These are phyloP conservation scores for Solanum chacoense DNA, from an alignment of 305 asterid genomes.

Conservation along the genomic window DNA sequence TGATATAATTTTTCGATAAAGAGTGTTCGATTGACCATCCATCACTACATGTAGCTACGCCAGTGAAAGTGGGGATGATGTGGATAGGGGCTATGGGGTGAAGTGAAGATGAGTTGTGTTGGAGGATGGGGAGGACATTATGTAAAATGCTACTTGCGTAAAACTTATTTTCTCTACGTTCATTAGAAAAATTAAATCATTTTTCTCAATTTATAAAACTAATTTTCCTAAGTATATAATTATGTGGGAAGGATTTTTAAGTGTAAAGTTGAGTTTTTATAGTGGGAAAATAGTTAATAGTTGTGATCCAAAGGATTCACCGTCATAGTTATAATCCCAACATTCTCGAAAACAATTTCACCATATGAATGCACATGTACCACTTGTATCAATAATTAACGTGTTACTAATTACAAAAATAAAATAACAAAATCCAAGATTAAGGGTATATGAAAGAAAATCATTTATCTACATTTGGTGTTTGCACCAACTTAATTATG, in stretches of 20 bases:
- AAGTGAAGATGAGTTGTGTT: neutral
- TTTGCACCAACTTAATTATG: neutral
- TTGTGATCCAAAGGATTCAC: neutral
- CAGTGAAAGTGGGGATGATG: neutral
- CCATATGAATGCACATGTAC: neutral
- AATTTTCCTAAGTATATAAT: neutral
- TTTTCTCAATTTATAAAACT: neutral
- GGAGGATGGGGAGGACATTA: neutral
- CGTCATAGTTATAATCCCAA: neutral
- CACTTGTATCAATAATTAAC: neutral
- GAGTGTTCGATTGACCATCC: neutral
- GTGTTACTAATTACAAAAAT: neutral
- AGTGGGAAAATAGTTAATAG: neutral
- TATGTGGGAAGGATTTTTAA: neutral
- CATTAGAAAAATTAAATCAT: no score
- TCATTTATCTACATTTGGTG: neutral
- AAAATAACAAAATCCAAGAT: neutral
- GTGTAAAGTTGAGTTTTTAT: neutral
- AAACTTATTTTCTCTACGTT: neutral
- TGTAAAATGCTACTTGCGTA: neutral
- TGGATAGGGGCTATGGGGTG: neutral
- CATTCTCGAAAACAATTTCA: neutral
- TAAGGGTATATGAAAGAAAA: neutral
- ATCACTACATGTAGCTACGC: neutral
- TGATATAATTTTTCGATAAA: accelerated